These are phyloP conservation scores for Moesziomyces sp. DNA, from an alignment of 1,284 basidiomycete species.

Conservation along the genomic window DNA sequence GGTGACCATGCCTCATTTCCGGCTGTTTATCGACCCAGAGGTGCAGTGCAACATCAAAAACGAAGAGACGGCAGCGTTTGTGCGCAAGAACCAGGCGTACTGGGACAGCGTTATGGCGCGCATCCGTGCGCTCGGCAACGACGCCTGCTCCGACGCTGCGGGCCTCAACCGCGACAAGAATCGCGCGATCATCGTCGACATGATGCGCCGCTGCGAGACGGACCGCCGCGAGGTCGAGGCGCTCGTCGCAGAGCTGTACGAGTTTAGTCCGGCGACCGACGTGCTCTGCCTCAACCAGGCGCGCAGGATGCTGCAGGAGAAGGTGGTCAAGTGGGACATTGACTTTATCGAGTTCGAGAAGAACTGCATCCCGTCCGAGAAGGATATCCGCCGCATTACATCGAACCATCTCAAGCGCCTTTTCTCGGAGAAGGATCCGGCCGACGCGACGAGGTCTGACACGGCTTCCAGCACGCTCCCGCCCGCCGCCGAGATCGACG, in stretches of 20 bases:
- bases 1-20: constrained; percentile 87
- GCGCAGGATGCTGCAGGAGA: constrained; percentile 86
- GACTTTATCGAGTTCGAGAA: constrained; percentile 75
- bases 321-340: constrained; percentile 94
- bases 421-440: constrained; percentile 71
- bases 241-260: constrained; percentile 75
- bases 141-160: constrained; percentile 55
- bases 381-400: constrained; percentile 67
- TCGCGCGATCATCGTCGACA: constrained; percentile 41
- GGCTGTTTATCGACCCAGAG: constrained; percentile 84
- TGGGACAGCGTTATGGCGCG: constrained; percentile 73
- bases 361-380: constrained; percentile 69
- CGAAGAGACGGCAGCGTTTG: constrained; percentile 81
- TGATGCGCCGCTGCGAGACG: constrained; percentile 41
- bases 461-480: constrained; percentile 39
- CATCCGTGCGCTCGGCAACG: constrained; percentile 70
- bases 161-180: constrained; percentile 49
- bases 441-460: constrained; percentile 34
- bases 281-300: constrained; percentile 89
- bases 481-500: constrained; percentile 64
- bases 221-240: constrained; percentile 75
- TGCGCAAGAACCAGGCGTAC: constrained; percentile 76
- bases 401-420: constrained; percentile 70
- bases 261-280: constrained; percentile 74
- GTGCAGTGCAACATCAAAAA: constrained; percentile 89